phyloP scores from a whole-genome alignment of 1,139 yeast genomes.

The Candida sp. region DNA sequence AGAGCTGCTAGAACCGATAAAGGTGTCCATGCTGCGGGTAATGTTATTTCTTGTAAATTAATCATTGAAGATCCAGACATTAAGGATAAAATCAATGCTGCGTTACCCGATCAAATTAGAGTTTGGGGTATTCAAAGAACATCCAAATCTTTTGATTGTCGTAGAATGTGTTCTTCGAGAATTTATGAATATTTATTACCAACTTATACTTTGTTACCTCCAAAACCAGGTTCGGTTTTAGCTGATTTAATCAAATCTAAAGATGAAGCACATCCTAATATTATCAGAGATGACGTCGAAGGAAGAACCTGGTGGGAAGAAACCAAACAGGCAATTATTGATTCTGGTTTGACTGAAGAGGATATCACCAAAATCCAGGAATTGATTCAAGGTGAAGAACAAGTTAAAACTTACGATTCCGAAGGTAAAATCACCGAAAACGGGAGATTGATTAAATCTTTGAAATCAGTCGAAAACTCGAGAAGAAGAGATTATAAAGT shows the following conservation, averaged over 20 bases:
- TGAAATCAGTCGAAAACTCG: slow-evolving; percentile 64
- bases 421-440: slow-evolving; percentile 35
- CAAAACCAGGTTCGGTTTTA: slow-evolving; percentile 72
- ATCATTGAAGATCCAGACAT: slow-evolving; percentile 86
- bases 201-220: slow-evolving; percentile 83
- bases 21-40: slow-evolving; percentile 99
- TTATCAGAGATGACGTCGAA: slow-evolving; percentile 60
- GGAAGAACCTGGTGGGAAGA: slow-evolving; percentile 71
- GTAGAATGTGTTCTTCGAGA: slow-evolving; percentile 93
- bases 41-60: slow-evolving; percentile 82
- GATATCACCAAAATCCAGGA: slow-evolving; percentile 27
- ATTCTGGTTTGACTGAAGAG: slow-evolving; percentile 46
- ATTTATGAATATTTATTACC: slow-evolving; percentile 93
- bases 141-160: slow-evolving; percentile 89
- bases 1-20: slow-evolving; percentile 98
- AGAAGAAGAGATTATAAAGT: slow-evolving; percentile 71
- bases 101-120: slow-evolving; percentile 81
- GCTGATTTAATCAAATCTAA: slow-evolving; percentile 57
- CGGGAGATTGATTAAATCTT: slow-evolving; percentile 48
- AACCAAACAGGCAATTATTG: slow-evolving; percentile 42
- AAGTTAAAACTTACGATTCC: slow-evolving; percentile 14
- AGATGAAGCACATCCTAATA: slow-evolving; percentile 53
- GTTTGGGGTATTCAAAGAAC: slow-evolving; percentile 93
- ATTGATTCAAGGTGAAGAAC: slow-evolving; percentile 6
- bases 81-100: slow-evolving; percentile 64